A percentile compares a stretch with the other conserved stretches of the same genome.
Conservation (phyloP, 148 eudicot genomes). For the Bassia scoparia region DNA sequence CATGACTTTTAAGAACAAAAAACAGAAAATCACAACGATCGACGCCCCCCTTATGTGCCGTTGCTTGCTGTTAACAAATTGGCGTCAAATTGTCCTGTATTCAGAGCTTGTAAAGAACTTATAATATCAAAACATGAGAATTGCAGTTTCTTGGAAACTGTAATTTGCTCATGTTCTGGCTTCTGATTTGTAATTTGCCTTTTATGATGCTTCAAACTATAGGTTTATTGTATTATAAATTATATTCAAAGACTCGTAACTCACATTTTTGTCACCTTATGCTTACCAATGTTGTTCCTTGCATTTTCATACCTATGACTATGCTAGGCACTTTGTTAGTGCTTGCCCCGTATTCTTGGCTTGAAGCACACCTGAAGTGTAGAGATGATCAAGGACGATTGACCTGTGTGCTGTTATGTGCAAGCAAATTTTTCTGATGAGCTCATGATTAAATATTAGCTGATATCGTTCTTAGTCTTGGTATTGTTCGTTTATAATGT, state of each 20-base stretch:
- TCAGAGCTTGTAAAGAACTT: neutral
- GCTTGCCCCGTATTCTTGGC: conserved; percentile 96
- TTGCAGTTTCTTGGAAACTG: neutral
- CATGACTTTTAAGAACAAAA: too few species aligned
- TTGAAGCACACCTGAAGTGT: conserved; percentile 99
- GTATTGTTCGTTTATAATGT: neutral
- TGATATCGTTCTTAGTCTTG: conserved; percentile 2
- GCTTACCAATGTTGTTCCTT: conserved; percentile 16
- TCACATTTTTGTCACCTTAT: neutral
- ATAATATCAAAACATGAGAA: neutral
- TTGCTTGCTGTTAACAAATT: neutral
- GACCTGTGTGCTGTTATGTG: conserved; percentile 94
- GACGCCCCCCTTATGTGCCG: too few species aligned
- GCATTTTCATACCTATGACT: conserved; percentile 93
- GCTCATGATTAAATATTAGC: neutral
- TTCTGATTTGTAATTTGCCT: neutral
- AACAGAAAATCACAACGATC: too few species aligned
- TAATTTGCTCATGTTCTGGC: neutral
- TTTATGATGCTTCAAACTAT: neutral
- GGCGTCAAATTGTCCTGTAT: neutral
- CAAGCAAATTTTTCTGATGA: conserved; percentile 4
- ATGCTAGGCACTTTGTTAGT: conserved; percentile 98
- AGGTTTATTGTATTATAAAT: too few species aligned
- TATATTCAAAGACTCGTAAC: neutral
- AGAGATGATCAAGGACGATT: conserved; percentile 88